phyloP scores from a whole-genome alignment of 371 early-diverging fungal genomes.

The Mortierella sp. region DNA sequence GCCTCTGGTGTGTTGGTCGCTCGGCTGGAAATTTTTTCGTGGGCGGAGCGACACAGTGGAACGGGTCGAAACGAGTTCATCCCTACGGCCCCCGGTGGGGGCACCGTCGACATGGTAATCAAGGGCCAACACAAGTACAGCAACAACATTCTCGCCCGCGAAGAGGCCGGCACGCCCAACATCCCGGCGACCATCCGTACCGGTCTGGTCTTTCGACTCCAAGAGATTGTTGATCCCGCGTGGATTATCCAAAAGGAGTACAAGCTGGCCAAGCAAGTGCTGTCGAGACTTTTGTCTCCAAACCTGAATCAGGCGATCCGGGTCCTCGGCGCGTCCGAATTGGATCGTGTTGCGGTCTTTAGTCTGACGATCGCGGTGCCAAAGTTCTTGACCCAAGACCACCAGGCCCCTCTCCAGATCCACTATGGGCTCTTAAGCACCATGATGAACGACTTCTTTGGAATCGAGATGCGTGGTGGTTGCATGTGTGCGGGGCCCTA shows the following conservation, averaged over 20 bases:
- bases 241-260: constrained; percentile 38
- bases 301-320: constrained; percentile 4
- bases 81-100: constrained; percentile 33
- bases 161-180: constrained; percentile 51
- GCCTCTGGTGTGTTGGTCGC: constrained; percentile 39
- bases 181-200: constrained; percentile 41
- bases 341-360: constrained; percentile 38
- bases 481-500: constrained; percentile 49
- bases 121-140: constrained; percentile 33
- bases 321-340: constrained; percentile 21
- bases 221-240: constrained; percentile 32
- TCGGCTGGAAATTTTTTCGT: constrained; percentile 39
- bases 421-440: constrained; percentile 46
- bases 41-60: constrained; percentile 13
- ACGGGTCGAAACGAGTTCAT: constrained; percentile 17
- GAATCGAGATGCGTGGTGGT: constrained; percentile 48
- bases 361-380: constrained; percentile 34
- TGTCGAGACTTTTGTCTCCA: constrained; percentile 18
- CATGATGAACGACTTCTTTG: constrained; percentile 52
- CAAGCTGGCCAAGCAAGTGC: constrained; percentile 22
- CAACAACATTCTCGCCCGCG: constrained; percentile 29
- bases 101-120: constrained; percentile 46
- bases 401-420: constrained; percentile 26
- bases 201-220: constrained; percentile 38
- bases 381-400: not conserved